Base-by-base conservation (phyloP, 306 rosid species). In the Corylus heterophylla region DNA sequence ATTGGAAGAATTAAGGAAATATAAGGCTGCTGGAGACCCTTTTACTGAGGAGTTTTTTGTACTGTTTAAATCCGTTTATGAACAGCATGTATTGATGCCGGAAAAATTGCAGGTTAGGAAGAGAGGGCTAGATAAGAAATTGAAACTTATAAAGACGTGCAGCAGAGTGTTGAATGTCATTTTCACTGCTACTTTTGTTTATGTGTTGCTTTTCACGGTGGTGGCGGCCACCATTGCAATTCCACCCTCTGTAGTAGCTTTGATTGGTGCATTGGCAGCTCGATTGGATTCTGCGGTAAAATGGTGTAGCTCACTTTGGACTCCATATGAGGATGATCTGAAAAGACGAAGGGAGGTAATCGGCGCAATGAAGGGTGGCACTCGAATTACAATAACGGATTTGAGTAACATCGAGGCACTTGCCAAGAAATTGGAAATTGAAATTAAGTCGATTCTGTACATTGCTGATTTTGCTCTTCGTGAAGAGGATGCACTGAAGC, bases 191-290 rank as follows among this genome's bases (percentile, higher is more conserved):
- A 86, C 87, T 6, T 95, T 95, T 12, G 90, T 87, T 54, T 85
- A 97, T 14, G 89, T 91, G 61, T 79, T 95, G 85, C 85, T 91
- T 52, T 89, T 93, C 75, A 89, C 98, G 0, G 96, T 92, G 67
- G 98, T 95, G 75, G 98, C 98, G 12, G 98, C 95, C 35, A 96
- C 98, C 12, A 31, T 95, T 45, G 79, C 92, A 74, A 91, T 94
- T 9, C 97, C 98, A 0, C 93, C 98, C 0, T 85, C 91, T 49
- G 82, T 90, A 5, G 83, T 87, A 9, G 97, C 98, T 44, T 31
- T 94, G 78, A 88, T 89, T 2, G 90, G 52, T 49, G 52, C 14
- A 49, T 59, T 59, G 66, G 3, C 16, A 14, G 66, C 90, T 80
- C 94, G 96, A 0, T 63, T 95, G 35, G 98, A 22, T 11, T 86